Conservation (phyloP, 2,329 filamentous ascomycete genomes). For the Daldinia sp. region DNA sequence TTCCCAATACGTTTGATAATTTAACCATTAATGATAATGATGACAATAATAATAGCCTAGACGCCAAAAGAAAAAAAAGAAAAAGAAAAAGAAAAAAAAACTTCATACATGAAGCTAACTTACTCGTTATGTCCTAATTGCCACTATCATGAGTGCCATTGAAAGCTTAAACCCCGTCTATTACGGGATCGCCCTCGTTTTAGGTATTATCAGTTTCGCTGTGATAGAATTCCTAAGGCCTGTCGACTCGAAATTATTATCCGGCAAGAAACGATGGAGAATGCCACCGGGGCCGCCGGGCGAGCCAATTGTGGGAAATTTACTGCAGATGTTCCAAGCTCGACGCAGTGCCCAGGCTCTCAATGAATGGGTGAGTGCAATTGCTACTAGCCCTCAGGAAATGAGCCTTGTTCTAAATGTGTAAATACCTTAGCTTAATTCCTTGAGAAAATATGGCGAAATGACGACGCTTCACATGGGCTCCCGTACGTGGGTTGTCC, state of each 20-base stretch:
- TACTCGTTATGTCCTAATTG: background rate
- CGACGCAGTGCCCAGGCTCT: conserved; percentile 16
- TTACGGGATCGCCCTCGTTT: background rate
- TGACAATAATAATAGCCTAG: background rate
- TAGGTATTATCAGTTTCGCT: background rate
- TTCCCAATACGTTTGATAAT: background rate
- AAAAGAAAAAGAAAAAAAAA: too few relatives aligned
- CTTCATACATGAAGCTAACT: background rate
- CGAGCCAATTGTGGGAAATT: conserved; percentile 25
- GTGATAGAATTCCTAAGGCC: background rate
- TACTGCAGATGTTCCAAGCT: conserved; percentile 26
- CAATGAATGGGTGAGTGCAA: conserved; percentile 9
- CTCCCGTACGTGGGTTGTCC: conserved; percentile 57
- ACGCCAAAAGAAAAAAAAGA: too few relatives aligned
- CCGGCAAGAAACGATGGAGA: conserved; percentile 12
- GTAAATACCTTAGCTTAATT: background rate
- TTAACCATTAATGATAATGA: background rate
- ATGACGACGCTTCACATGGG: conserved; percentile 49
- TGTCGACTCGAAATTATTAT: background rate
- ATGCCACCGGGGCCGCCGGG: conserved; percentile 32
- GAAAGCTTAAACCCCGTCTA: background rate
- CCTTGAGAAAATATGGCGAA: conserved; percentile 43
- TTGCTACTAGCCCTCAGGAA: background rate
- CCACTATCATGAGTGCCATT: background rate
- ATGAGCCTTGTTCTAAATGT: too few relatives aligned